These are phyloP conservation scores for Aspergillus candidus DNA, from an alignment of 2,329 filamentous ascomycete species.

Conservation along the genomic window DNA sequence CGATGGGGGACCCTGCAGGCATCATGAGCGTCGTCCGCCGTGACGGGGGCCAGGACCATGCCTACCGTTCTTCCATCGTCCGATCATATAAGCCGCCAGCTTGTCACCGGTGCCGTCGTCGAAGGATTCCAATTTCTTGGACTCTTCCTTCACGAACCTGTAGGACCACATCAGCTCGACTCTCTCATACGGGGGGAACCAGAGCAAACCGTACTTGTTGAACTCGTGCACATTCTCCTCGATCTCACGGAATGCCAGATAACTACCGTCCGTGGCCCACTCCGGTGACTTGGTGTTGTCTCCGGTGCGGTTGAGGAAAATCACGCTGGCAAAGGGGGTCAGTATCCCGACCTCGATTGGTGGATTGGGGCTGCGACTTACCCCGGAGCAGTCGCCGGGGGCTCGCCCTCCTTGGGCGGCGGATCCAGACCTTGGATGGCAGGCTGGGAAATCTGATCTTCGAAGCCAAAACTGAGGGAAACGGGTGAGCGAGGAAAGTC, in stretches of 20 bases:
- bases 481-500: neutral
- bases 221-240: slow-evolving; percentile 43
- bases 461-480: slow-evolving; percentile 35
- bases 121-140: slow-evolving; percentile 9
- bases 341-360: too few species aligned
- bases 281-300: slow-evolving; percentile 25
- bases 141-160: slow-evolving; percentile 31
- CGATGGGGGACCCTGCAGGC: slow-evolving; percentile 28
- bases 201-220: slow-evolving; percentile 13
- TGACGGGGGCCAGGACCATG: neutral
- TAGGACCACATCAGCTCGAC: too few species aligned
- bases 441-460: slow-evolving; percentile 40
- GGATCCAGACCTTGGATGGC: slow-evolving; percentile 26
- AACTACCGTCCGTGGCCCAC: slow-evolving; percentile 43
- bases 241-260: slow-evolving; percentile 41
- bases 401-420: too few species aligned
- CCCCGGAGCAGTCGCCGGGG: too few species aligned
- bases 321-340: too few species aligned
- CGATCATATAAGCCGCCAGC: slow-evolving; percentile 40
- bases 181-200: too few species aligned
- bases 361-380: too few species aligned
- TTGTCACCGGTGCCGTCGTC: slow-evolving; percentile 14
- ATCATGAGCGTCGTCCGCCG: neutral
- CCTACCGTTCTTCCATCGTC: slow-evolving; percentile 40
- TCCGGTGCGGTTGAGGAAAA: slow-evolving; percentile 17